phyloP scores from a whole-genome alignment of 2,329 filamentous ascomycete species.

The Aureobasidium sp. region DNA sequence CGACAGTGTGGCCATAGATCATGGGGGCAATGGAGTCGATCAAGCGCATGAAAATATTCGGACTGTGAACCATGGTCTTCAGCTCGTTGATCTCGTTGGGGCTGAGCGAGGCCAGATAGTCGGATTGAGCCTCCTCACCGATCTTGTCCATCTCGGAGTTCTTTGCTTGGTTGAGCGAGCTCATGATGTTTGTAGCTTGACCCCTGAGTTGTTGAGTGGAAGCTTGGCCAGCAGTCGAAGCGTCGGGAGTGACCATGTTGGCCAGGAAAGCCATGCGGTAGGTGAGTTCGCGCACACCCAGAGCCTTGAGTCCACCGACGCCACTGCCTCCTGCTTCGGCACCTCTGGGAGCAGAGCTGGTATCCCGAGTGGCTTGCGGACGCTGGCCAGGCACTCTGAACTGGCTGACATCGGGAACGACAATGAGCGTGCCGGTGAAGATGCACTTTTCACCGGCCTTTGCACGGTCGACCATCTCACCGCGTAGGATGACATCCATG shows the following conservation, averaged over 20 bases:
- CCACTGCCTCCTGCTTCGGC: constrained; percentile 72
- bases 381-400: constrained; percentile 79
- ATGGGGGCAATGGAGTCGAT: constrained; percentile 93
- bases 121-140: constrained; percentile 79
- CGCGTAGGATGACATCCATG: constrained; percentile 91
- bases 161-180: constrained; percentile 67
- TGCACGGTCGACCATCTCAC: constrained; percentile 93
- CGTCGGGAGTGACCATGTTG: constrained; percentile 91
- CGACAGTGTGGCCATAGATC: constrained; percentile 93
- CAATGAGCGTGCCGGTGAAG: constrained; percentile 91
- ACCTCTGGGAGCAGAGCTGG: constrained; percentile 61
- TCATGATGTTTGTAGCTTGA: constrained; percentile 75
- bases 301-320: constrained; percentile 78
- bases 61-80: constrained; percentile 85
- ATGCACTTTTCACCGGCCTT: constrained; percentile 98
- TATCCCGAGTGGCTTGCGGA: constrained; percentile 77
- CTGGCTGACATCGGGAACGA: constrained; percentile 94
- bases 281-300: constrained; percentile 90
- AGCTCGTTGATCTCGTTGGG: constrained; percentile 84
- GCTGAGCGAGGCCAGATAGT: constrained; percentile 78
- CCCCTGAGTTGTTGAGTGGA: constrained; percentile 60
- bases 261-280: constrained; percentile 95
- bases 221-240: constrained; percentile 63
- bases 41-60: constrained; percentile 87
- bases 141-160: constrained; percentile 59